Base-by-base conservation (phyloP, 495 filamentous ascomycete genomes). In the Aspergillus conjunctus region DNA sequence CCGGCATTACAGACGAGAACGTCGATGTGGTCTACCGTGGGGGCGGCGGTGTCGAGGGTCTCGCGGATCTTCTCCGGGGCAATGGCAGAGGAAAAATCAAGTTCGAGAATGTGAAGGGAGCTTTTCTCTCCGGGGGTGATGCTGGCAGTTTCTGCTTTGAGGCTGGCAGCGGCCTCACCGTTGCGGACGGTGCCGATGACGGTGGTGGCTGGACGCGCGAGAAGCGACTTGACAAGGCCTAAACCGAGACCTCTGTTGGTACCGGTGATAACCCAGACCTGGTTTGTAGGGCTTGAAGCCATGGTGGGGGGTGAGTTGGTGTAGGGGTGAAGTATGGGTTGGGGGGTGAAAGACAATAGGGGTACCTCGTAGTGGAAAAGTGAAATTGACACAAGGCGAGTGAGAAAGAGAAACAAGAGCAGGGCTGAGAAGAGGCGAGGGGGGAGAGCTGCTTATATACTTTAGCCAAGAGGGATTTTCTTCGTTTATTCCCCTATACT, bases 1-100 rank as follows among this genome's bases (percentile, higher is more conserved):
- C 76, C 82, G 1, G 82, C 81, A 58, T 84, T 85, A 57, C 79
- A 76, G 51, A 86, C 71, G 15, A 84, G 75, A 20, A 80, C 65
- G 69, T 85, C 78, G 18, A 85, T 51, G 9, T 64, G 43, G 18
- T 21, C 44, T 63, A 84, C 68, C 15, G 20, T n/a, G 3, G 32
- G 26, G 41, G 10, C 39, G 1, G 22, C 21, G 33, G 34, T 22
- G 22, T 37, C 8, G n/a, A 64, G 12, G 8, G n/a, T 11, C 33
- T 54, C 20, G 11, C 3, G 34, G 54, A 67, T 44, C 14, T 51
- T 37, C 10, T 51, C 60, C 56, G 49, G 75, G 58, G 50, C 9
- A 20, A 37, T 54, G 12, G 21, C 53, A 20, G 64, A 54, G 26
- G 70, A 68, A 60, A 68, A 70, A 49, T 82, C 78, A 41, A 84